A percentile compares a stretch with the other conserved stretches of the same genome.
Evolutionary conservation across 306 rosid species (phyloP).

Genomic region (Cyclanthera cordifolia): DNA sequence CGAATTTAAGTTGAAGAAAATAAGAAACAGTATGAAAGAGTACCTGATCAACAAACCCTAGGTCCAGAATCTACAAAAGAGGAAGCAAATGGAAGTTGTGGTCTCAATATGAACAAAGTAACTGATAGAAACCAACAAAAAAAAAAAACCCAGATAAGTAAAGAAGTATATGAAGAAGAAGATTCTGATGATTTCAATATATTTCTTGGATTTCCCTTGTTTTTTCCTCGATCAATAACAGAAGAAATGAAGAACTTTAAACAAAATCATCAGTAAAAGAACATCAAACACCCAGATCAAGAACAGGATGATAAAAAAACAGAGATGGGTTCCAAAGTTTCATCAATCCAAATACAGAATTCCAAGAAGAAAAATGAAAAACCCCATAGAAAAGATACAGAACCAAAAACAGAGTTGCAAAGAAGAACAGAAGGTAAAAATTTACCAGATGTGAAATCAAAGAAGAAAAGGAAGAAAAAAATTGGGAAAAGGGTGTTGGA

Average conservation of each 20-base stretch:
- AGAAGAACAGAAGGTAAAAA: neutral
- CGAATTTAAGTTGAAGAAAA: neutral
- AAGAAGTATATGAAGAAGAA: no score
- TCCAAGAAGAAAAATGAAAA: neutral
- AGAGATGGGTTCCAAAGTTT: neutral
- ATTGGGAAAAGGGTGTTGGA: constrained; percentile 11
- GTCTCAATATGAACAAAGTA: neutral
- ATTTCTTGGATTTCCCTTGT: no score
- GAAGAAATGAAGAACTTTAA: neutral
- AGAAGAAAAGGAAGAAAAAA: neutral
- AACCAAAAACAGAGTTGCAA: no score
- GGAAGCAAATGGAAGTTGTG: neutral
- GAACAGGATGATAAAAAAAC: neutral
- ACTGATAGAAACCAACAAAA: neutral
- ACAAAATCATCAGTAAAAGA: neutral
- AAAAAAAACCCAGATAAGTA: neutral
- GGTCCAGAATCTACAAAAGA: constrained; percentile 3
- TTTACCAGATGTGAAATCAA: constrained; percentile 6
- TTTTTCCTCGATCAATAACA: no score
- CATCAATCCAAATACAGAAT: neutral
- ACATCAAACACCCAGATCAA: neutral
- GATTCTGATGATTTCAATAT: no score
- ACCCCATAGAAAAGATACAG: neutral
- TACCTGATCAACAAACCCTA: constrained; percentile 3
- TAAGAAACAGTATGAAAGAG: neutral